Conservation (phyloP, 805 yeast species). For the Spathaspora sp. region DNA sequence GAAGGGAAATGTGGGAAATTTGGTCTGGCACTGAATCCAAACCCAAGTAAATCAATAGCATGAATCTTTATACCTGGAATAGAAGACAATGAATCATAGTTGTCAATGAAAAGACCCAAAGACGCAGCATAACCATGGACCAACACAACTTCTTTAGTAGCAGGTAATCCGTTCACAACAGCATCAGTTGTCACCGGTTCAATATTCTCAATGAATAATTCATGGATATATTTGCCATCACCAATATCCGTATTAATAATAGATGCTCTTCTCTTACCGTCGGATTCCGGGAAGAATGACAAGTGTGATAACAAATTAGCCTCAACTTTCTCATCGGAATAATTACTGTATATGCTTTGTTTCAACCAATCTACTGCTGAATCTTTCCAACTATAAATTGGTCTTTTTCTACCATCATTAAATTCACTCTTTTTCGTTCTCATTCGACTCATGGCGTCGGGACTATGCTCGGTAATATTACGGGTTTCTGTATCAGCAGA, state of each 20-base stretch:
- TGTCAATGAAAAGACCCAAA: conserved; percentile 74
- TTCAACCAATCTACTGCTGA: conserved; percentile 29
- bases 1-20: conserved; percentile 29
- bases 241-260: conserved; percentile 56
- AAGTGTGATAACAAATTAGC: conserved; percentile 47
- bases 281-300: conserved; percentile 56
- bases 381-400: conserved; percentile 13
- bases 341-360: conserved; percentile 16
- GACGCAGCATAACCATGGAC: conserved; percentile 96
- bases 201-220: conserved; percentile 58
- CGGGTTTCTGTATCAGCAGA: conserved; percentile 1
- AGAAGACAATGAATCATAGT: conserved; percentile 46
- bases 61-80: conserved; percentile 58
- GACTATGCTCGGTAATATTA: neutral
- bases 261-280: conserved; percentile 43
- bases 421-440: conserved; percentile 12
- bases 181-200: conserved; percentile 11
- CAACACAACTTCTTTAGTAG: conserved; percentile 53
- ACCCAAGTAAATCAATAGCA: conserved; percentile 69
- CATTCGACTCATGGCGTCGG: conserved; percentile 1
- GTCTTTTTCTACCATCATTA: conserved; percentile 15
- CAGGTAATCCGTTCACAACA: neutral
- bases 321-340: conserved; percentile 28
- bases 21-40: conserved; percentile 66
- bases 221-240: conserved; percentile 63